Percentiles rank a stretch among this genome's conserved stretches.
phyloP scores from a whole-genome alignment of 129 eudicot species.

The Sambucus nigra region DNA sequence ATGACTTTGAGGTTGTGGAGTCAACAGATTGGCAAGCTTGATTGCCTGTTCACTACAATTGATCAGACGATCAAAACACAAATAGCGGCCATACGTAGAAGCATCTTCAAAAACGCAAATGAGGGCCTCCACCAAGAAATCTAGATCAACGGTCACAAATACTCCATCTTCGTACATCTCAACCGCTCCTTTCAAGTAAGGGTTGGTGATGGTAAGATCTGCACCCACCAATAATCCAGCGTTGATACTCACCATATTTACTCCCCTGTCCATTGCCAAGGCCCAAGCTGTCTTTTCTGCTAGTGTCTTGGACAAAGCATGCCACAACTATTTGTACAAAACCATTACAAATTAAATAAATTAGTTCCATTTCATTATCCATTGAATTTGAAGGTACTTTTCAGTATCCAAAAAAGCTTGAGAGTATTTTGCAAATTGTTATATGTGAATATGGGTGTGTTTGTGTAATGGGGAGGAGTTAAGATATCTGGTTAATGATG shows the following conservation, averaged over 20 bases:
- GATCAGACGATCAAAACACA: slow-evolving; percentile 24
- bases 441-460: too few species aligned
- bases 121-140: slow-evolving; percentile 29
- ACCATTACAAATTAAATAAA: not conserved
- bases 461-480: too few species aligned
- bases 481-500: too few species aligned
- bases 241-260: slow-evolving; percentile 26
- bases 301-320: slow-evolving; percentile 24
- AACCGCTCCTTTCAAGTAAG: slow-evolving; percentile 31
- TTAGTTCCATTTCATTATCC: not conserved
- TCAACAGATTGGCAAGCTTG: slow-evolving; percentile 10
- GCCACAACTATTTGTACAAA: slow-evolving; percentile 19
- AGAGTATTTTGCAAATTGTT: too few species aligned
- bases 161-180: slow-evolving; percentile 34
- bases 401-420: too few species aligned
- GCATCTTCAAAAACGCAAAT: slow-evolving; percentile 23
- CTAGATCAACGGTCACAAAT: slow-evolving; percentile 22
- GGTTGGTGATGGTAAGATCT: slow-evolving; percentile 16
- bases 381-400: too few species aligned
- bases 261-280: slow-evolving; percentile 27
- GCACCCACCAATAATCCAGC: slow-evolving; percentile 16
- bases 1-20: slow-evolving; percentile 18
- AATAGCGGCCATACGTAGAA: slow-evolving; percentile 28
- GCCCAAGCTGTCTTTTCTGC: slow-evolving; percentile 34
- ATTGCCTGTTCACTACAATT: slow-evolving; percentile 15